Percentiles rank a stretch among this genome's conserved stretches.
Evolutionary conservation across 2,329 filamentous ascomycete genomes (phyloP).

Genomic region (Trichophyton mentagrophytes): DNA sequence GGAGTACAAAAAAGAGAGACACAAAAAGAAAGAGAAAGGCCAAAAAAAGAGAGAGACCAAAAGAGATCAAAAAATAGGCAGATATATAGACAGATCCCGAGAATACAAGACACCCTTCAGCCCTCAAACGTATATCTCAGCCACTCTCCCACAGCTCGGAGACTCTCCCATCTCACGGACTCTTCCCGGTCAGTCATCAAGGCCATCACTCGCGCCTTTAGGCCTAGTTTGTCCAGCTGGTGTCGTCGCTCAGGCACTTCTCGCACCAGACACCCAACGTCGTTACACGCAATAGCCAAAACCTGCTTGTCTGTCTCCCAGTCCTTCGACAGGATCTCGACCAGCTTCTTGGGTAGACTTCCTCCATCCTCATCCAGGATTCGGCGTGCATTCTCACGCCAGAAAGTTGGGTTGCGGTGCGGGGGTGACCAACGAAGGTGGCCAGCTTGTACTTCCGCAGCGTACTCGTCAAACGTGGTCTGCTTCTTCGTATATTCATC

Average conservation of each 20-base stretch:
- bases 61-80: neutral
- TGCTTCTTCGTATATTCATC: conserved; percentile 70
- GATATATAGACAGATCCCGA: neutral
- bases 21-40: neutral
- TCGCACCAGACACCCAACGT: conserved; percentile 76
- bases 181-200: conserved; percentile 85
- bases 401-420: conserved; percentile 75
- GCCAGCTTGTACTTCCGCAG: conserved; percentile 71
- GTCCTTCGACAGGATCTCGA: conserved; percentile 71
- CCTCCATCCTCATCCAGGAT: conserved; percentile 77
- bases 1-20: neutral
- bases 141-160: conserved; percentile 72
- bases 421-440: conserved; percentile 89
- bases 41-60: neutral
- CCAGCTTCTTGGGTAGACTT: conserved; percentile 63
- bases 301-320: conserved; percentile 79
- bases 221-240: conserved; percentile 66
- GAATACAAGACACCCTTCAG: neutral
- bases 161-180: conserved; percentile 80
- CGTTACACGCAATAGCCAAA: conserved; percentile 83
- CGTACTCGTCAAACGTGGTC: conserved; percentile 56
- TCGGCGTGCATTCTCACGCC: conserved; percentile 77
- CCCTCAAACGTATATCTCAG: conserved; percentile 55
- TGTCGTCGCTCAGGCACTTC: conserved; percentile 74
- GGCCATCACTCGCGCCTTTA: conserved; percentile 84